Evolutionary conservation across 805 yeast species (phyloP).

Genomic region (Wickerhamomyces kurtzmanii): DNA sequence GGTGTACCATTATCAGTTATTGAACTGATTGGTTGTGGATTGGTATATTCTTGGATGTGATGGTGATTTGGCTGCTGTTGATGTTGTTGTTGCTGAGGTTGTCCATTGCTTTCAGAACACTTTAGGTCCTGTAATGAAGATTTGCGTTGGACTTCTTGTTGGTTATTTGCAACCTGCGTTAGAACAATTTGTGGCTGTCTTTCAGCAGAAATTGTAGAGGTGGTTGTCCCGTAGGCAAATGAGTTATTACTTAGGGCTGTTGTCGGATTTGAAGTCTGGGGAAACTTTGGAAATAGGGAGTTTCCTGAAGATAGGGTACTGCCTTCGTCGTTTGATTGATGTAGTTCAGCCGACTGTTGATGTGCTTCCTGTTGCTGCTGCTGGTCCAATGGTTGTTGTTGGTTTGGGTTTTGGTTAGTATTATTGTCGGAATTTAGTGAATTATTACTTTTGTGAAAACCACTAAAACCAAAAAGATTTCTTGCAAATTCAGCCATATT

Average conservation of each 20-base stretch:
- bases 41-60: too few relatives aligned
- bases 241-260: slow-evolving; percentile 57
- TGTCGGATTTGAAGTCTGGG: slow-evolving; percentile 51
- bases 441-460: slow-evolving; percentile 11
- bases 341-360: slow-evolving; percentile 7
- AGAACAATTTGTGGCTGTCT: slow-evolving; percentile 24
- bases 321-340: slow-evolving; percentile 1
- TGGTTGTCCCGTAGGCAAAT: slow-evolving; percentile 62
- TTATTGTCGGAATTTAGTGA: slow-evolving; percentile 1
- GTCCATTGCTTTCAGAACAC: too few relatives aligned
- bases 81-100: slow-evolving; percentile 6
- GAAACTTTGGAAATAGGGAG: slow-evolving; percentile 24
- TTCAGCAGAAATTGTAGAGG: slow-evolving; percentile 23
- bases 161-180: slow-evolving; percentile 19
- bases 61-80: slow-evolving; percentile 9
- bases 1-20: slow-evolving; percentile 26
- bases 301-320: slow-evolving; percentile 2
- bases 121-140: too few relatives aligned
- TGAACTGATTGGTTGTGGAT: too few relatives aligned
- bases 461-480: slow-evolving; percentile 26
- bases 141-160: too few relatives aligned
- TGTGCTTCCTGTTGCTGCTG: slow-evolving; percentile 7
- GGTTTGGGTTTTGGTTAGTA: slow-evolving; percentile 3
- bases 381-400: slow-evolving; percentile 2
- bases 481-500: slow-evolving; percentile 33